Conservation (phyloP, 176 grass and related monocot genomes). For the Oryza glaberrima region DNA sequence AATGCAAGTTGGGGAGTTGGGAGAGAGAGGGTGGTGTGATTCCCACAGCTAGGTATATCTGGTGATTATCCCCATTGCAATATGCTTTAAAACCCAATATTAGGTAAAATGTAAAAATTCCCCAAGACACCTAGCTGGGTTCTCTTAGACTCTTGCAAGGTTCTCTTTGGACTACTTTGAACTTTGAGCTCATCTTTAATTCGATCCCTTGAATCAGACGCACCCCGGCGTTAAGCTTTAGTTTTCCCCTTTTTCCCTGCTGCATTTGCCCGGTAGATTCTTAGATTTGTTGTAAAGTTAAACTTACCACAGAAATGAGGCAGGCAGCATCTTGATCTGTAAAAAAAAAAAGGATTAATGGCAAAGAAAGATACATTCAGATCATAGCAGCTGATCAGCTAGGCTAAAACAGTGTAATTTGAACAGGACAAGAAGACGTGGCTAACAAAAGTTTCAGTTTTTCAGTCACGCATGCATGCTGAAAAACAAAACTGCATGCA, state of each 20-base stretch:
- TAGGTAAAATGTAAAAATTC: conserved; percentile 65
- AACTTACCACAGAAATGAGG: conserved; percentile 34
- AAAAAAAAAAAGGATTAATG: conserved; percentile 9
- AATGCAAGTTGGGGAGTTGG: conserved; percentile 42
- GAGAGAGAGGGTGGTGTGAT: conserved; percentile 36
- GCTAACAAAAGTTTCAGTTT: conserved; percentile 13
- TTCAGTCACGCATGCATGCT: neutral
- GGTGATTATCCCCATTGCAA: conserved; percentile 53
- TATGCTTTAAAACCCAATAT: conserved; percentile 44
- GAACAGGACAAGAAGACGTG: conserved; percentile 33
- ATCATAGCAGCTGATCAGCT: neutral
- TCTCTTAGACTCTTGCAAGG: conserved; percentile 66
- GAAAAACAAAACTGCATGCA: neutral
- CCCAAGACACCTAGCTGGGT: conserved; percentile 57
- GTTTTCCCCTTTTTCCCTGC: conserved; percentile 20
- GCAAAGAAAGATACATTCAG: conserved; percentile 2
- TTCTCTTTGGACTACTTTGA: conserved; percentile 63
- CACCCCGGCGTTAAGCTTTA: conserved; percentile 21
- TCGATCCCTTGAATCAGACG: conserved; percentile 46
- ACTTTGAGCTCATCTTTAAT: conserved; percentile 58
- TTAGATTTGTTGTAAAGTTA: conserved; percentile 24
- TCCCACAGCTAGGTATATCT: conserved; percentile 75
- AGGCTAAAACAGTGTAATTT: neutral
- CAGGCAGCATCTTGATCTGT: neutral
- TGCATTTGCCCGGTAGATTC: conserved; percentile 30